Base-by-base conservation (phyloP, 345 rosid genomes). In the Noccaea bulbosa region DNA sequence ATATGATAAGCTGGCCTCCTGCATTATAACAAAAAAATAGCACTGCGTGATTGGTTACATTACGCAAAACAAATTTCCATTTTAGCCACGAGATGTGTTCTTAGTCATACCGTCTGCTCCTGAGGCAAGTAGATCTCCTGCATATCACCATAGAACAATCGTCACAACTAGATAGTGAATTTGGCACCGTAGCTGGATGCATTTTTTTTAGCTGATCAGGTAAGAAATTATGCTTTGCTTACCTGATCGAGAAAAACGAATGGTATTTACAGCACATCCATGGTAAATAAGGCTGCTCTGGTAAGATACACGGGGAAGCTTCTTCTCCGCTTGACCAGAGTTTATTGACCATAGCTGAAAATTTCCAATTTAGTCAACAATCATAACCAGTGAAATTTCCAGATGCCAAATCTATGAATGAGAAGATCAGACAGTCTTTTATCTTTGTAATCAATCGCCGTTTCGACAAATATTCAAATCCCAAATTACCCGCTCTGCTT, bases 1-100 rank as follows among this genome's bases (percentile, higher is more conserved):
- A 94, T 64, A 94, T 54, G 67, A 91, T 80, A 76, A 94, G 82
- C 83, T 94, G 97, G 4, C 99, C 99, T 65, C 96, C 99, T 93
- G 74, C 74, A 72, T 55, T 14, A 57, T 8, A 43, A 53, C n/a
- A 4, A 11, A 39, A 11, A 39, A 46, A 8, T 4, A 30, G 2
- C 39, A 56, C 4, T 15, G 1, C 17, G 0, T 11, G n/a, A 15
- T 43, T 70, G 45, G 24, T 51, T 70, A 48, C 46, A 49, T 3
- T 3, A 12, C 2, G 16, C 44, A 27, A 66, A 56, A n/a, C 15
- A 15, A n/a, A 49, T 6, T 39, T 46, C 62, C 40, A 38, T 50
- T 8, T 20, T 40, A 68, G 63, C 37, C 22, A 67, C 22, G 15
- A 34, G 22, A 51, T 34, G 56, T 40, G 35, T 43, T 62, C 1